These are phyloP conservation scores for Lachnellula hyalina DNA, from an alignment of 2,329 filamentous ascomycete species.

Conservation along the genomic window DNA sequence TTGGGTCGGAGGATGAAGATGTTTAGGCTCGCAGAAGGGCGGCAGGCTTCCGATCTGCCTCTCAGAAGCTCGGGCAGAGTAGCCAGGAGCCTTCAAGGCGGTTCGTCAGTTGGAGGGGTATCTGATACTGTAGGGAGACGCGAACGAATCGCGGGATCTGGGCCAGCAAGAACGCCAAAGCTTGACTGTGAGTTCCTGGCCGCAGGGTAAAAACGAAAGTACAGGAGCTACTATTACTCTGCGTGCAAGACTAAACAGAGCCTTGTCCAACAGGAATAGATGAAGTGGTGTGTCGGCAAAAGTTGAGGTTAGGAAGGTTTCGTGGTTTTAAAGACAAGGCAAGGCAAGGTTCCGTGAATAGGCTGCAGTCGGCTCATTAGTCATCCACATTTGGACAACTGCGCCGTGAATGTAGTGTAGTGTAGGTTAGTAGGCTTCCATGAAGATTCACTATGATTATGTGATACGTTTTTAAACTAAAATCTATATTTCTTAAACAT, in stretches of 20 bases:
- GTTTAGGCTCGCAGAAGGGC: not conserved
- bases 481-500: no score
- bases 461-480: no score
- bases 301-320: conserved; percentile 3
- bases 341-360: not conserved
- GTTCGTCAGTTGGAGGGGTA: not conserved
- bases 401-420: no score
- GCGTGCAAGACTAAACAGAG: conserved; percentile 1
- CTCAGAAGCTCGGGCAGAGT: not conserved
- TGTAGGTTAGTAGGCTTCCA: no score
- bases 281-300: not conserved
- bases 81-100: not conserved
- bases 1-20: not conserved
- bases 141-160: conserved; percentile 5
- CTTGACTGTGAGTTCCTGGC: not conserved
- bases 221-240: not conserved
- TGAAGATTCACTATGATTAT: no score
- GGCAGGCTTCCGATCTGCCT: not conserved
- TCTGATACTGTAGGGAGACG: conserved; percentile 7
- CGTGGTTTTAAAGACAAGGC: not conserved
- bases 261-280: conserved; percentile 4
- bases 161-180: not conserved
- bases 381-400: no score
- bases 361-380: not conserved
- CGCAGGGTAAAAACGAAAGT: conserved; percentile 3